These are phyloP conservation scores for Phyllosticta citribraziliensis DNA, from an alignment of 2,329 filamentous ascomycete genomes.

Conservation along the genomic window DNA sequence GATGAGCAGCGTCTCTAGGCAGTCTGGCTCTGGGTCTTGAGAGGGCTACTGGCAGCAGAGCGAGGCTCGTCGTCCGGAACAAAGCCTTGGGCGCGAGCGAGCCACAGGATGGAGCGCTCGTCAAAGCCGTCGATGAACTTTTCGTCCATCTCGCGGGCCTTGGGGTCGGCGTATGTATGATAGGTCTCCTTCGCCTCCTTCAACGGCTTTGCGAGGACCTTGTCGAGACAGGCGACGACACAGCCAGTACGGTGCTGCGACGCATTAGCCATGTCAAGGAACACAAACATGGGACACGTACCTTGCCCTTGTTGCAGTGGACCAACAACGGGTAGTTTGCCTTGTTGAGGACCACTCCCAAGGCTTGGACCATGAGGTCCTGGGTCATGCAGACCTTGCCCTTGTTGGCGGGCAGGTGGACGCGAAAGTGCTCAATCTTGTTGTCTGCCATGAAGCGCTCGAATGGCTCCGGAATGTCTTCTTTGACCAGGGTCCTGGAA, in stretches of 20 bases:
- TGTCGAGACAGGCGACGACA: conserved; percentile 70
- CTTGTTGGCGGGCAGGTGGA: conserved; percentile 83
- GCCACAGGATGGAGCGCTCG: conserved; percentile 30
- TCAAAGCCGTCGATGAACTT: conserved; percentile 37
- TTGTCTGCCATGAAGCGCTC: conserved; percentile 53
- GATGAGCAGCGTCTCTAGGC: background rate
- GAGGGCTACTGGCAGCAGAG: background rate
- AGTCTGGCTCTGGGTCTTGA: conserved; percentile 1
- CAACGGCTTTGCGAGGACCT: conserved; percentile 58
- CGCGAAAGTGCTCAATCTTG: conserved; percentile 61
- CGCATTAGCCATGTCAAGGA: background rate
- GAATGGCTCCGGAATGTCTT: conserved; percentile 39
- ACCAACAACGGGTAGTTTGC: conserved; percentile 72
- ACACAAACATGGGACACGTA: conserved; percentile 18
- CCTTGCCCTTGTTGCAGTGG: conserved; percentile 88
- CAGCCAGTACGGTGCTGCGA: conserved; percentile 75
- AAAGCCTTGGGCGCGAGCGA: conserved; percentile 21
- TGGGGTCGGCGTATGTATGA: conserved; percentile 46
- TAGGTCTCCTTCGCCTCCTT: conserved; percentile 63
- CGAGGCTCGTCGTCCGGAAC: conserved; percentile 4
- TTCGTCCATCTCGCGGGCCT: conserved; percentile 39
- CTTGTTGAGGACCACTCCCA: conserved; percentile 61
- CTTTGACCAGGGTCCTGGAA: conserved; percentile 41
- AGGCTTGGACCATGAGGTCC: conserved; percentile 56
- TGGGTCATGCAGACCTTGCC: conserved; percentile 41